These are phyloP conservation scores for Termitomyces sp. DNA, from an alignment of 768 basidiomycete genomes.

Conservation along the genomic window DNA sequence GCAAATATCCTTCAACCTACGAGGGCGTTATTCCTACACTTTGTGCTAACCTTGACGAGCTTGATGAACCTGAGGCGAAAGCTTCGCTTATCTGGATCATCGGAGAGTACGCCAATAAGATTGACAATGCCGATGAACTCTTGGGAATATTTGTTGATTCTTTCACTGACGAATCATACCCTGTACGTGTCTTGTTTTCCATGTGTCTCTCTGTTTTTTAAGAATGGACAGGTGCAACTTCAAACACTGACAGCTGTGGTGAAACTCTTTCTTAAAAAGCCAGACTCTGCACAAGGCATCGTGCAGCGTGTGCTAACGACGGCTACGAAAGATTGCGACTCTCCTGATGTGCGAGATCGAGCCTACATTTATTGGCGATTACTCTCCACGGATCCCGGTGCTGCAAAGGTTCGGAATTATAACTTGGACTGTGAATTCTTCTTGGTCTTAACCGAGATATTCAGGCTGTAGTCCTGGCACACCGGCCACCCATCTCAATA, in stretches of 20 bases:
- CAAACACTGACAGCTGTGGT: constrained; percentile 92
- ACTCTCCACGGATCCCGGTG: constrained; percentile 89
- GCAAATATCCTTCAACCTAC: constrained; percentile 93
- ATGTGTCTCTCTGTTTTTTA: neutral
- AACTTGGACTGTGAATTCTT: neutral
- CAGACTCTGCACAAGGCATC: constrained; percentile 85
- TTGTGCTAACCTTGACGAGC: constrained; percentile 90
- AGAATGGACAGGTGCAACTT: constrained; percentile 50
- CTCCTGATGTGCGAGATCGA: constrained; percentile 91
- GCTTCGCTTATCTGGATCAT: constrained; percentile 99
- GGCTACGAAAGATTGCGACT: constrained; percentile 96
- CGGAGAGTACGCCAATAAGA: constrained; percentile 96
- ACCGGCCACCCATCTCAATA: constrained; percentile 89
- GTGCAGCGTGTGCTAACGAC: constrained; percentile 91
- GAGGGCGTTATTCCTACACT: constrained; percentile 95
- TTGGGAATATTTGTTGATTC: constrained; percentile 85
- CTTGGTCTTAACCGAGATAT: constrained; percentile 1
- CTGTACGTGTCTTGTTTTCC: constrained; percentile 39
- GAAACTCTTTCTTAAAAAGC: constrained; percentile 93
- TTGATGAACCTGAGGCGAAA: constrained; percentile 98
- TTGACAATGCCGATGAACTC: constrained; percentile 94
- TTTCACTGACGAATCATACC: constrained; percentile 91
- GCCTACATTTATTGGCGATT: constrained; percentile 99
- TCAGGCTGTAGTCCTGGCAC: constrained; percentile 81
- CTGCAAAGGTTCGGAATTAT: constrained; percentile 69